A percentile compares a stretch with the other conserved stretches of the same genome.
Evolutionary conservation across 768 basidiomycete genomes (phyloP).

Genomic region (Auricularia sp.): DNA sequence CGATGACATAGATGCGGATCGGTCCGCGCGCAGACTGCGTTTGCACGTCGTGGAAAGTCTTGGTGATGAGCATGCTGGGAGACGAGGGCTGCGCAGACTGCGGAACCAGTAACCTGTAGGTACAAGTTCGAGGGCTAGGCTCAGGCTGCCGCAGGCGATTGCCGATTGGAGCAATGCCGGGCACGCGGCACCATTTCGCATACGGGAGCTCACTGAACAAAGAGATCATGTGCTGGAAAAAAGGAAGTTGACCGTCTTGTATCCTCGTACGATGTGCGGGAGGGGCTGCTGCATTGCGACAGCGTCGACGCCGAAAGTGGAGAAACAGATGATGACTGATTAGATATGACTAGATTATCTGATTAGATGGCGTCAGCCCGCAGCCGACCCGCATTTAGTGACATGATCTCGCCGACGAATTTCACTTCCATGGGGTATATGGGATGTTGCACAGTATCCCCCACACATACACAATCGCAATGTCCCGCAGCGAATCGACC

Average conservation of each 20-base stretch:
- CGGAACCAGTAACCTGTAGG: no score
- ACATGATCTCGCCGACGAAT: no score
- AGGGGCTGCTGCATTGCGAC: no score
- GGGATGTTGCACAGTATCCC: background rate
- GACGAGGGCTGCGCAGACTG: background rate
- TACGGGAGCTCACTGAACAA: no score
- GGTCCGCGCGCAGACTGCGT: slow-evolving; percentile 51
- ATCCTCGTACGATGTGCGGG: no score
- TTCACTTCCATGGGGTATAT: background rate
- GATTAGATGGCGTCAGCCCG: background rate
- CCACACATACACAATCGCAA: background rate
- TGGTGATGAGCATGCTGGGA: slow-evolving; percentile 65
- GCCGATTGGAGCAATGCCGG: no score
- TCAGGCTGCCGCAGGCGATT: no score
- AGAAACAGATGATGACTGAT: background rate
- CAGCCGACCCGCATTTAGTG: no score
- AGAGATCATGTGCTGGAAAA: no score
- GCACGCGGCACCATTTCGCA: no score
- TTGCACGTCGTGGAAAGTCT: slow-evolving; percentile 66
- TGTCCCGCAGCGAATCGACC: background rate
- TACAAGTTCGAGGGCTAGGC: background rate
- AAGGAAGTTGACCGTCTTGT: no score
- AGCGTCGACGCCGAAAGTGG: no score
- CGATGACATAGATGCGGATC: slow-evolving; percentile 74
- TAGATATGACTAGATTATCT: background rate